A percentile compares a stretch with the other conserved stretches of the same genome.
These are phyloP conservation scores for Fusarium ramigenum DNA, from an alignment of 2,329 filamentous ascomycete genomes.

Conservation along the genomic window DNA sequence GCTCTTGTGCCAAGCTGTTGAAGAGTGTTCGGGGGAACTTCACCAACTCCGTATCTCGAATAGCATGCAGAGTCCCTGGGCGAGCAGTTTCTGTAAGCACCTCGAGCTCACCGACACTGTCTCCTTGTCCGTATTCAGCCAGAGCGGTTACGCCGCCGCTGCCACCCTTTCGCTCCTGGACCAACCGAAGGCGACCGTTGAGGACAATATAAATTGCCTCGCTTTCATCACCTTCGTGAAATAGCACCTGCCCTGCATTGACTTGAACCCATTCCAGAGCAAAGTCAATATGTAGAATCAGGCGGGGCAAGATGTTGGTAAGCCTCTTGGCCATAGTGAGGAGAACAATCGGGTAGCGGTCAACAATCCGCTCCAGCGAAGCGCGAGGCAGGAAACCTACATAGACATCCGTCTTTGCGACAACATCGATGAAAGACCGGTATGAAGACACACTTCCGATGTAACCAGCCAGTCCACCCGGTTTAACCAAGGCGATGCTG, in stretches of 20 bases:
- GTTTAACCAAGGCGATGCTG: slow-evolving; percentile 90
- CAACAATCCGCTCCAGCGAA: slow-evolving; percentile 89
- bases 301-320: slow-evolving; percentile 85
- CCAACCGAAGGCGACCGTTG: slow-evolving; percentile 87
- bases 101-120: slow-evolving; percentile 96
- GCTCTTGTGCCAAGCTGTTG: slow-evolving; percentile 96
- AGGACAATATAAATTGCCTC: slow-evolving; percentile 98
- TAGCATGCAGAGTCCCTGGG: slow-evolving; percentile 92
- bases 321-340: slow-evolving; percentile 96
- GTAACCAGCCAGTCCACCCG: slow-evolving; percentile 92
- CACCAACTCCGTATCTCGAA: slow-evolving; percentile 93
- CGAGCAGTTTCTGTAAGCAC: slow-evolving; percentile 93
- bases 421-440: slow-evolving; percentile 94
- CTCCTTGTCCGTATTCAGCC: slow-evolving; percentile 94
- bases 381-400: slow-evolving; percentile 91
- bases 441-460: slow-evolving; percentile 95
- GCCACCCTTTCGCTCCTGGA: slow-evolving; percentile 83
- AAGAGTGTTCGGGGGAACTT: slow-evolving; percentile 96
- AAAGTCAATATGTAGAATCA: slow-evolving; percentile 97
- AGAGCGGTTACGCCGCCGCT: slow-evolving; percentile 86
- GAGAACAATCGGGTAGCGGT: slow-evolving; percentile 89
- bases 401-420: slow-evolving; percentile 97
- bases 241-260: slow-evolving; percentile 92
- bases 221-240: slow-evolving; percentile 92
- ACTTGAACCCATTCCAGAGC: slow-evolving; percentile 98